These are phyloP conservation scores for Colletotrichum sp. DNA, from an alignment of 2,329 filamentous ascomycete genomes.

Conservation along the genomic window DNA sequence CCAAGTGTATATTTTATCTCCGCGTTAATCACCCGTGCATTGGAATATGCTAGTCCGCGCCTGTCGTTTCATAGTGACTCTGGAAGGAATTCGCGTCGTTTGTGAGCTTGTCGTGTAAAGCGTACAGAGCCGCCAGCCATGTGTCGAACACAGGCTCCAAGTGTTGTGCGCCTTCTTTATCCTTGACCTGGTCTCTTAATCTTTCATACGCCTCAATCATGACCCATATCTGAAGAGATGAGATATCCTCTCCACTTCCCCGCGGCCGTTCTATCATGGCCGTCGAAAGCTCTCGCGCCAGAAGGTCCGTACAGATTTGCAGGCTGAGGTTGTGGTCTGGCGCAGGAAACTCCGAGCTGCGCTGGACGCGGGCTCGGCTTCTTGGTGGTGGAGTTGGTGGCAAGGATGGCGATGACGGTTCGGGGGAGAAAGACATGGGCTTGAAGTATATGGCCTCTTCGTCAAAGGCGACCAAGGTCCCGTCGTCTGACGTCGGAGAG, in stretches of 20 bases:
- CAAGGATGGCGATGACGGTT: slow-evolving; percentile 32
- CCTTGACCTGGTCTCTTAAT: slow-evolving; percentile 46
- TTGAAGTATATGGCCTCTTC: slow-evolving; percentile 55
- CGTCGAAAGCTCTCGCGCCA: slow-evolving; percentile 54
- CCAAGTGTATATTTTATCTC: background rate
- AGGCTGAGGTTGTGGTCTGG: slow-evolving; percentile 44
- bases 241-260: slow-evolving; percentile 34
- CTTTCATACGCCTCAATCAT: slow-evolving; percentile 66
- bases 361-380: slow-evolving; percentile 7
- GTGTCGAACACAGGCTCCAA: slow-evolving; percentile 51
- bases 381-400: slow-evolving; percentile 33
- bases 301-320: slow-evolving; percentile 56
- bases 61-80: slow-evolving; percentile 27
- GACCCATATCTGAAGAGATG: slow-evolving; percentile 57
- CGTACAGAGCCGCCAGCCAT: slow-evolving; percentile 56
- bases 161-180: slow-evolving; percentile 30
- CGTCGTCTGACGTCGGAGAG: slow-evolving; percentile 48
- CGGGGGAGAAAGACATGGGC: slow-evolving; percentile 44
- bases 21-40: background rate
- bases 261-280: slow-evolving; percentile 36
- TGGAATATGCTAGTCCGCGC: slow-evolving; percentile 17
- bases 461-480: slow-evolving; percentile 51
- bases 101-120: slow-evolving; percentile 47
- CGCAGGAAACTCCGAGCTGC: background rate
- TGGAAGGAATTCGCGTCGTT: slow-evolving; percentile 27